These are phyloP conservation scores for Paramecium sonneborni DNA, from an alignment of 73 alveolate genomes.

Conservation along the genomic window DNA sequence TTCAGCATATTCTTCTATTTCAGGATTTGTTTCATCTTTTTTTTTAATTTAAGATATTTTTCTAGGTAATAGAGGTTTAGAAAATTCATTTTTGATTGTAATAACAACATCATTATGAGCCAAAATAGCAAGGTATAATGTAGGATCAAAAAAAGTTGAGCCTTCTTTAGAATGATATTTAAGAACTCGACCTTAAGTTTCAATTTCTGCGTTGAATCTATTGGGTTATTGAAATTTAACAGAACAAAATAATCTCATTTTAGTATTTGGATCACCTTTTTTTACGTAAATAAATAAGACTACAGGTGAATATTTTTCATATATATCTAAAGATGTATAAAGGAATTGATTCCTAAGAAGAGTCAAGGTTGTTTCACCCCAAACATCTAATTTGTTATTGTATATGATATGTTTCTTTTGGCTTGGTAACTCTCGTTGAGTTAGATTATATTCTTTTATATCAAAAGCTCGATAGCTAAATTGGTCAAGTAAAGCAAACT, in stretches of 20 bases:
- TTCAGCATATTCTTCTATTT: neutral
- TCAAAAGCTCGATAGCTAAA: slow-evolving; percentile 8
- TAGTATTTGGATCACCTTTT: slow-evolving; percentile 7
- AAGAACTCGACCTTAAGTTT: neutral
- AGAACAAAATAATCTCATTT: slow-evolving; percentile 31
- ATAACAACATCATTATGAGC: neutral
- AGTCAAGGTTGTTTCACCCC: neutral
- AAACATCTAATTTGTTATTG: neutral
- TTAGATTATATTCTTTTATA: neutral
- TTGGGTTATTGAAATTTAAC: slow-evolving; percentile 27
- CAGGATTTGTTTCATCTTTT: neutral
- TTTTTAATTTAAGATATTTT: neutral
- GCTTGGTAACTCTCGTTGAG: neutral
- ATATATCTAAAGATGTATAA: neutral
- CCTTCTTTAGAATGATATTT: neutral
- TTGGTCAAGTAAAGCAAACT: slow-evolving; percentile 9
- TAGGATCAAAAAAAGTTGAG: neutral
- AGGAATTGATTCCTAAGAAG: neutral
- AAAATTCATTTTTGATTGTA: neutral
- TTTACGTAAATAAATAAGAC: neutral
- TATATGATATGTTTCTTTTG: neutral
- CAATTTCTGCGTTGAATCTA: slow-evolving; percentile 47
- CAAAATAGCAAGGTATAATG: neutral
- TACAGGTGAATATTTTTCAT: slow-evolving; percentile 16
- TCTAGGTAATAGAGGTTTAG: neutral